These are phyloP conservation scores for Xerophyta viscosa DNA, from an alignment of 106 monocot genomes.

Conservation along the genomic window DNA sequence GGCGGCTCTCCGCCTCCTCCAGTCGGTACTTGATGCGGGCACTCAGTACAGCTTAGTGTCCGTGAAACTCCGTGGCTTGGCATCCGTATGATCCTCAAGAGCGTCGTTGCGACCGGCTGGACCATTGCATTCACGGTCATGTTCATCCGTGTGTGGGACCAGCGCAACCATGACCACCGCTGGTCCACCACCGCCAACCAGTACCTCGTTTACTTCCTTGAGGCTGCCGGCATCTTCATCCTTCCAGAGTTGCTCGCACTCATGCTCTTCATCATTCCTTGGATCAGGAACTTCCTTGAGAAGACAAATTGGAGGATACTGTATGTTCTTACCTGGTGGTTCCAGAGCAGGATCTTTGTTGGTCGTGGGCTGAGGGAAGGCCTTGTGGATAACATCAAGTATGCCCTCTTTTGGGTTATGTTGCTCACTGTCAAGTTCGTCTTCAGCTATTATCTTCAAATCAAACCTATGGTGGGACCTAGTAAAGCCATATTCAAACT, in stretches of 20 bases:
- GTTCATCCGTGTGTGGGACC: constrained; percentile 55
- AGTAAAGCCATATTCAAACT: constrained; percentile 61
- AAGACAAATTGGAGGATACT: too few relatives aligned
- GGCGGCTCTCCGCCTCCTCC: constrained; percentile 59
- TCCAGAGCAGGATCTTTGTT: constrained; percentile 79
- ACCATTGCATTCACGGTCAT: constrained; percentile 41
- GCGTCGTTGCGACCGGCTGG: constrained; percentile 46
- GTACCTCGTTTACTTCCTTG: constrained; percentile 35
- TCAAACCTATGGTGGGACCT: constrained; percentile 73
- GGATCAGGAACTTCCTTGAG: constrained; percentile 62
- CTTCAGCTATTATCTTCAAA: constrained; percentile 95
- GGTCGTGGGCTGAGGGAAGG: constrained; percentile 82
- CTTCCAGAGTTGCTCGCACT: constrained; percentile 68
- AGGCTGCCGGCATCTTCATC: constrained; percentile 55
- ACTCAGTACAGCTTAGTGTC: constrained; percentile 66
- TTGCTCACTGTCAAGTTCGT: constrained; percentile 68
- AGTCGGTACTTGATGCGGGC: constrained; percentile 59
- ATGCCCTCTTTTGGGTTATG: constrained; percentile 66
- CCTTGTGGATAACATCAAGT: constrained; percentile 64
- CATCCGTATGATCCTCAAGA: constrained; percentile 69
- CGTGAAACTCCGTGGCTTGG: constrained; percentile 53
- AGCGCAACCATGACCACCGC: constrained; percentile 32
- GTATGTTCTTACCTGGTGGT: constrained; percentile 97
- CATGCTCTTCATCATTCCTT: constrained; percentile 67
- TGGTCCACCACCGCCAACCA: constrained; percentile 55